Percentiles rank a stretch among this genome's conserved stretches.
These are phyloP conservation scores for Camptophora hylomeconis DNA, from an alignment of 2,329 filamentous ascomycete species.

Conservation along the genomic window DNA sequence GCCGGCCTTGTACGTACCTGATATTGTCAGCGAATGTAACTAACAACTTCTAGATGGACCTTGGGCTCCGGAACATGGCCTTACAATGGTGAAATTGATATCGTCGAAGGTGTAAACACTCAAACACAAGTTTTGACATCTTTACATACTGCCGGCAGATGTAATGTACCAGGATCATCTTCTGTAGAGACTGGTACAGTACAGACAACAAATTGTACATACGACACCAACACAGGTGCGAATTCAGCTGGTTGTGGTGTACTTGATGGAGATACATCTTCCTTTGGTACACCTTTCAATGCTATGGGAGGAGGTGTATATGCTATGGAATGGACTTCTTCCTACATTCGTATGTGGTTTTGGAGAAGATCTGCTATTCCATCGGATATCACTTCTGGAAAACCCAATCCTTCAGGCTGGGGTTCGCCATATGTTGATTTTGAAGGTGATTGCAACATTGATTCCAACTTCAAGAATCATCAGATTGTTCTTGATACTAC, in stretches of 20 bases:
- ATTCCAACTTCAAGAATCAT: constrained; percentile 55
- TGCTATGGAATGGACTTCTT: constrained; percentile 61
- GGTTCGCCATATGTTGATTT: constrained; percentile 34
- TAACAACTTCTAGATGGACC: constrained; percentile 12
- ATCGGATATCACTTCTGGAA: constrained; percentile 27
- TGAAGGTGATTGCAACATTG: constrained; percentile 51
- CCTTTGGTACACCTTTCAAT: constrained; percentile 44
- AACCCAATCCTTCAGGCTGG: constrained; percentile 26
- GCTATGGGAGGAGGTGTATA: constrained; percentile 48
- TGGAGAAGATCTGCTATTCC: constrained; percentile 35
- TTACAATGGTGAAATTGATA: constrained; percentile 35
- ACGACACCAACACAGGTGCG: constrained; percentile 27
- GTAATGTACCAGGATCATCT: constrained; percentile 31
- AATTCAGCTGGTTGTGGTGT: constrained; percentile 30
- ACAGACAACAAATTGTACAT: constrained; percentile 26
- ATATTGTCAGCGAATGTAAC: background rate
- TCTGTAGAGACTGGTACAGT: constrained; percentile 25
- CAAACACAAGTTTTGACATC: constrained; percentile 29
- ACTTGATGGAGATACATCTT: constrained; percentile 13
- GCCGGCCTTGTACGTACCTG: constrained; percentile 25
- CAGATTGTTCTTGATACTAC: constrained; percentile 70
- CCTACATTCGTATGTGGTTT: constrained; percentile 58
- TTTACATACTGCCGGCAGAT: constrained; percentile 34
- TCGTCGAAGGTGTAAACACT: constrained; percentile 39
- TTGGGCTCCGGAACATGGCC: constrained; percentile 34